Conservation (phyloP, 306 rosid species). For the Cucurbita argyrosperma region DNA sequence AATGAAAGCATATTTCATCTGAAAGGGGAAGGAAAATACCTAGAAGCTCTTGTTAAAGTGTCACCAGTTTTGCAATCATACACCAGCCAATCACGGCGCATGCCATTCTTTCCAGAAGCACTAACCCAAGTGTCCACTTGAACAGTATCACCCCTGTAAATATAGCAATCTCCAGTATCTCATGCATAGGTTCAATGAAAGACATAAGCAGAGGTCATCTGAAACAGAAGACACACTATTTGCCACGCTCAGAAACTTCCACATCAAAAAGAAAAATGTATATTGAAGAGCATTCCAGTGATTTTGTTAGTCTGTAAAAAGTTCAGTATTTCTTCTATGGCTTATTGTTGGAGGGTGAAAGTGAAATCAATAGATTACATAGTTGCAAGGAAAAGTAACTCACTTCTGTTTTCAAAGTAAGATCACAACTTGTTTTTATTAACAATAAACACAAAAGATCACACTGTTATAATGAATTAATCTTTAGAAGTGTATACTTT, state of each 20-base stretch:
- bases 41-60: conserved; percentile 76
- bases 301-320: background rate
- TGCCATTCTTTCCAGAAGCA: conserved; percentile 84
- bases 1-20: background rate
- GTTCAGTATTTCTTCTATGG: background rate
- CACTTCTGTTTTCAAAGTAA: background rate
- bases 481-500: background rate
- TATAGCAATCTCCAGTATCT: background rate
- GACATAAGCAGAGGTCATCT: no score
- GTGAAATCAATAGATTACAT: background rate
- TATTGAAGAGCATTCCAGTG: background rate
- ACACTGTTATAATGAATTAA: background rate
- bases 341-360: background rate
- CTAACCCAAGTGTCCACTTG: conserved; percentile 93
- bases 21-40: conserved; percentile 28
- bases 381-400: background rate
- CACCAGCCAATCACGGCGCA: conserved; percentile 97
- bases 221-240: background rate
- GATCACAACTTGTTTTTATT: background rate
- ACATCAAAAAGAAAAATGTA: background rate
- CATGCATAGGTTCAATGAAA: background rate
- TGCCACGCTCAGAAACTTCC: background rate
- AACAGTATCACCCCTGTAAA: conserved; percentile 88
- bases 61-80: conserved; percentile 68
- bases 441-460: background rate